A percentile compares a stretch with the other conserved stretches of the same genome.
Conservation (phyloP, 306 rosid genomes). For the apple (Malus domestica) region ASM211411v1 NC_041804.1:19745001-19745500, state of each 20-base stretch:
- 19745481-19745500: background rate
- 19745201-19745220: background rate
- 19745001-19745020: conserved; percentile 20
- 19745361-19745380: background rate
- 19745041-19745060: background rate
- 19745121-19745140: background rate
- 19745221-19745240: background rate
- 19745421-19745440: background rate
- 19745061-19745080: background rate
- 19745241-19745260: background rate
- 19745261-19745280: background rate
- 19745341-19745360: background rate
- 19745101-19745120: too few species aligned
- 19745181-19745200: background rate
- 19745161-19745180: background rate
- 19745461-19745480: background rate
- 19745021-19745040: background rate
- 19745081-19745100: background rate
- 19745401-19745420: background rate
- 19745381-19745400: background rate
- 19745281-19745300: background rate
- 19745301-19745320: too few species aligned
- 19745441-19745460: background rate
- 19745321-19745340: background rate
- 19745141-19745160: background rate